Evolutionary conservation across 257 asterid genomes (phyloP).

Genomic region (Solanum pimpinellifolium): DNA sequence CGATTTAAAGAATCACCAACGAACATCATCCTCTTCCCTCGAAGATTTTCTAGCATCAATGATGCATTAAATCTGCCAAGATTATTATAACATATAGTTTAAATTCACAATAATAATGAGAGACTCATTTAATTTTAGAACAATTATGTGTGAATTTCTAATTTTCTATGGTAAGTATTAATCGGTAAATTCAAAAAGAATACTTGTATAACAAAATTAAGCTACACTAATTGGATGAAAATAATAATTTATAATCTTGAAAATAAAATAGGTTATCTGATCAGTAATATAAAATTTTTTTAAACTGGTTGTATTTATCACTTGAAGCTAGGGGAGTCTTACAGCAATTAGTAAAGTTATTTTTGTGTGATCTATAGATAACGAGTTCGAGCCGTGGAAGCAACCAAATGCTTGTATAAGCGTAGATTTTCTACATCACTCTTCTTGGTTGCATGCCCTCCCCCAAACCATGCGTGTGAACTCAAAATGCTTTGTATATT

Average conservation of each 20-base stretch:
- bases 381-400: accelerated
- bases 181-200: background rate
- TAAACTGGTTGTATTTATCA: accelerated
- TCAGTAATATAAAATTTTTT: accelerated
- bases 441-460: background rate
- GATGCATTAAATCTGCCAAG: constrained; percentile 57
- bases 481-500: accelerated
- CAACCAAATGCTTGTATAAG: background rate
- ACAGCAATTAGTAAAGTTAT: accelerated
- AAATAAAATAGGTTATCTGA: background rate
- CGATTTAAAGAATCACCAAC: constrained; percentile 80
- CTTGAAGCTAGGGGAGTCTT: background rate
- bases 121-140: background rate
- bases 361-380: background rate
- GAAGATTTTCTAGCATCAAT: constrained; percentile 52
- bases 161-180: background rate
- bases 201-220: background rate
- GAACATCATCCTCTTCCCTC: constrained; percentile 70
- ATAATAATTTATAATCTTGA: background rate
- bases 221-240: too few species aligned
- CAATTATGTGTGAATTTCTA: background rate
- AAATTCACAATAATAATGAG: background rate
- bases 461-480: background rate
- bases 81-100: background rate
- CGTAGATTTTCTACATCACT: background rate